Conservation (phyloP, 805 yeast species). For the Suhomyces prunicola region DNA sequence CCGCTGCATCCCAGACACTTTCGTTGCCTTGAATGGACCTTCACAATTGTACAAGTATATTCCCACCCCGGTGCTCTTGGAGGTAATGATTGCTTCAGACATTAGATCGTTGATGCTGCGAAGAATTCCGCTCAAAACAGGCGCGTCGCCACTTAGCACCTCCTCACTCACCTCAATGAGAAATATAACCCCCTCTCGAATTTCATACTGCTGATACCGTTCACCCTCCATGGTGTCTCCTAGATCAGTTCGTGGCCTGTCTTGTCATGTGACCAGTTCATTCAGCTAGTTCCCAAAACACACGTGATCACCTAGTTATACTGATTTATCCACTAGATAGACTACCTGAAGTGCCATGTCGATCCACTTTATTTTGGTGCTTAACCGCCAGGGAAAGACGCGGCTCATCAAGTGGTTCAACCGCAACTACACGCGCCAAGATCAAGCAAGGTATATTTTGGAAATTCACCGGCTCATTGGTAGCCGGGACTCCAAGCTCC, state of each 20-base stretch:
- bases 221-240: not conserved
- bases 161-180: conserved; percentile 58
- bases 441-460: conserved; percentile 40
- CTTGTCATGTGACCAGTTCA: not conserved
- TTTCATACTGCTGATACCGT: conserved; percentile 35
- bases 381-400: conserved; percentile 92
- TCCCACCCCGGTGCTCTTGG: conserved; percentile 74
- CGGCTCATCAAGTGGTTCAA: conserved; percentile 78
- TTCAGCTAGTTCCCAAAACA: too few species aligned
- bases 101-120: conserved; percentile 59
- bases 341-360: conserved; percentile 48
- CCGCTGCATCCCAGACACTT: conserved; percentile 43
- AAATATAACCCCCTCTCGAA: conserved; percentile 63
- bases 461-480: conserved; percentile 79
- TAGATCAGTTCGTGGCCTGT: not conserved
- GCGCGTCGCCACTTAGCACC: conserved; percentile 31
- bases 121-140: conserved; percentile 53
- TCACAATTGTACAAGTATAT: conserved; percentile 57
- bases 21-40: conserved; percentile 24
- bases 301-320: not conserved
- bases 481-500: conserved; percentile 79
- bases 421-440: conserved; percentile 26
- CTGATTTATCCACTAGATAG: not conserved
- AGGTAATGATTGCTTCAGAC: conserved; percentile 59
- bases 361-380: conserved; percentile 73